Percentiles rank a stretch among this genome's conserved stretches.
phyloP scores from a whole-genome alignment of 1,139 yeast species.

The Suhomyces kunorum region DNA sequence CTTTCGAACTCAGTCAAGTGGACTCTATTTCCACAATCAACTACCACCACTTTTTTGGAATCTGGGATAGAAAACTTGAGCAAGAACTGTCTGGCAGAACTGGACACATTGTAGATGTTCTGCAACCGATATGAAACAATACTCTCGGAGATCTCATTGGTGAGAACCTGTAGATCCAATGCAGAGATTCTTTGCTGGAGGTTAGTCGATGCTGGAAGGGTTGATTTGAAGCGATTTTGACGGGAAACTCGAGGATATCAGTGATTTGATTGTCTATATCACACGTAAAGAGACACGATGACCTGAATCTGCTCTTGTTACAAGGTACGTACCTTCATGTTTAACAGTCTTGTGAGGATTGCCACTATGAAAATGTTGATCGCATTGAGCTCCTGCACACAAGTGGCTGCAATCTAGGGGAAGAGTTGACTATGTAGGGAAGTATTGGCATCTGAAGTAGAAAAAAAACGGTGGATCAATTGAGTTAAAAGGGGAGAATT shows the following conservation, averaged over 20 bases:
- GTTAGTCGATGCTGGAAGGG: conserved; percentile 1
- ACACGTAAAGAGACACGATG: too few relatives aligned
- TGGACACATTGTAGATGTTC: conserved; percentile 80
- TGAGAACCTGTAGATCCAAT: conserved; percentile 72
- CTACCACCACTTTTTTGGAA: conserved; percentile 68
- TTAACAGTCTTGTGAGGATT: conserved; percentile 1
- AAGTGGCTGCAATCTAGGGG: conserved; percentile 1
- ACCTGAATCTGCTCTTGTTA: too few relatives aligned
- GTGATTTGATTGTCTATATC: too few relatives aligned
- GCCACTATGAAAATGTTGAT: conserved; percentile 2
- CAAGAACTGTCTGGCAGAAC: conserved; percentile 71
- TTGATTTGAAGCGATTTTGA: neutral
- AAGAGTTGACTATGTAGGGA: too few relatives aligned
- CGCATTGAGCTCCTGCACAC: conserved; percentile 1
- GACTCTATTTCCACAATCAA: conserved; percentile 85
- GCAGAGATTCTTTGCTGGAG: conserved; percentile 80
- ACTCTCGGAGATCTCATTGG: conserved; percentile 60
- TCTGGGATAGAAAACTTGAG: conserved; percentile 84
- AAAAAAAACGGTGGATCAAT: too few relatives aligned
- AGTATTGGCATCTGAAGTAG: too few relatives aligned
- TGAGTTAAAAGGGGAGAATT: too few relatives aligned
- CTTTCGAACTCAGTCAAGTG: conserved; percentile 81
- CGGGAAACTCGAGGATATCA: neutral
- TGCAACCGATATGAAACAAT: conserved; percentile 71
- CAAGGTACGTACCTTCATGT: conserved; percentile 7